These are phyloP conservation scores for Suillus luteus DNA, from an alignment of 768 basidiomycete species.

Conservation along the genomic window DNA sequence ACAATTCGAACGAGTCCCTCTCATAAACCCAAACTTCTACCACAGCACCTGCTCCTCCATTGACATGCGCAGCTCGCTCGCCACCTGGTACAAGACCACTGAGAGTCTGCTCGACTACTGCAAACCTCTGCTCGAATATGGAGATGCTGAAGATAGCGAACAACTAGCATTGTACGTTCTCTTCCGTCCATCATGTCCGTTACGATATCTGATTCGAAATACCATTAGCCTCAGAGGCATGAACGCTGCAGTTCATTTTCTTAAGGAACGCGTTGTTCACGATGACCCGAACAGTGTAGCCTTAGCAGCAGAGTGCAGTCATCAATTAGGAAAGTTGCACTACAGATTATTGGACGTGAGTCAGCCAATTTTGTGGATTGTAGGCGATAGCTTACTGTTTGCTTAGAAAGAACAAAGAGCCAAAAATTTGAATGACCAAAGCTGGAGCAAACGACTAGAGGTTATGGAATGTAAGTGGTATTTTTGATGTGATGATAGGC, in stretches of 20 bases:
- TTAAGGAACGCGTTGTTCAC: background rate
- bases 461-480: constrained; percentile 1
- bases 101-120: background rate
- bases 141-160: background rate
- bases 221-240: background rate
- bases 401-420: background rate
- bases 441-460: background rate
- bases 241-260: background rate
- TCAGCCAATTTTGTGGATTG: background rate
- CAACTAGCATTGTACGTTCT: background rate
- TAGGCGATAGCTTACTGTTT: background rate
- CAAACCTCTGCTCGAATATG: background rate
- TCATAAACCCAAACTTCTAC: background rate
- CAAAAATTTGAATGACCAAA: constrained; percentile 1
- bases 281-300: background rate
- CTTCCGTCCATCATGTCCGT: background rate
- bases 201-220: background rate
- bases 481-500: background rate
- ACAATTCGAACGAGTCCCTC: background rate
- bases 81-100: constrained; percentile 3
- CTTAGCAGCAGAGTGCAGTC: background rate
- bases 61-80: background rate
- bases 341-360: constrained; percentile 1
- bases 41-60: background rate
- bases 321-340: background rate